Evolutionary conservation across 805 yeast genomes (phyloP).

Genomic region (Spathaspora arborariae): DNA sequence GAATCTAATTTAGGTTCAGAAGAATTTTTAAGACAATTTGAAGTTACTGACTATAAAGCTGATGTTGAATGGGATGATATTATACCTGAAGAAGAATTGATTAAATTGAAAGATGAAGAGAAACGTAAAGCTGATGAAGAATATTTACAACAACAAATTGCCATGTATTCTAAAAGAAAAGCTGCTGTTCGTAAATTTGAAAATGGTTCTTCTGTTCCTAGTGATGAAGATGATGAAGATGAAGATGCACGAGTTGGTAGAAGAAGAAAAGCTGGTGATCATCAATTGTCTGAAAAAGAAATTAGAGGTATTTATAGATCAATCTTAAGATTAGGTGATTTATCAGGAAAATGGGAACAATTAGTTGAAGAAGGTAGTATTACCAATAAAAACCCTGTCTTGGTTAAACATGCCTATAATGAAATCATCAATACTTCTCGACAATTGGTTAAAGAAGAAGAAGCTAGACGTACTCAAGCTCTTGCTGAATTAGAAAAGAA

Average conservation of each 20-base stretch:
- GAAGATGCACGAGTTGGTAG: conserved; percentile 22
- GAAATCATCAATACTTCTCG: conserved; percentile 65
- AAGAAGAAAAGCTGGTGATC: conserved; percentile 33
- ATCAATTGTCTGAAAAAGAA: conserved; percentile 77
- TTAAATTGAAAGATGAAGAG: conserved; percentile 87
- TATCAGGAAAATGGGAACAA: conserved; percentile 74
- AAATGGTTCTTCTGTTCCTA: conserved; percentile 27
- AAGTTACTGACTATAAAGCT: conserved; percentile 97
- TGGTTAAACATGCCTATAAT: conserved; percentile 69
- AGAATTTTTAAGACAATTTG: conserved; percentile 94
- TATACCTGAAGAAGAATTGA: conserved; percentile 90
- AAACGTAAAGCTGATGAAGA: conserved; percentile 81
- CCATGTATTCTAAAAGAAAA: conserved; percentile 78
- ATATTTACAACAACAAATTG: conserved; percentile 83
- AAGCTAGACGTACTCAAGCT: conserved; percentile 51
- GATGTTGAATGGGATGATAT: conserved; percentile 99
- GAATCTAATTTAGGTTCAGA: conserved; percentile 98
- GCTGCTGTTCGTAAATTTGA: conserved; percentile 62
- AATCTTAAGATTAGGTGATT: conserved; percentile 76
- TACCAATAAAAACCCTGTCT: conserved; percentile 77
- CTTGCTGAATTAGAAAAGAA: conserved; percentile 57
- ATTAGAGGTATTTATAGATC: conserved; percentile 82
- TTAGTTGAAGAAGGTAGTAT: conserved; percentile 86
- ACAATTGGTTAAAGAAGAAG: conserved; percentile 61
- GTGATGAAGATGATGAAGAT: conserved; percentile 25